phyloP scores from a whole-genome alignment of 345 rosid species.

The Boechera divaricarpa region DNA sequence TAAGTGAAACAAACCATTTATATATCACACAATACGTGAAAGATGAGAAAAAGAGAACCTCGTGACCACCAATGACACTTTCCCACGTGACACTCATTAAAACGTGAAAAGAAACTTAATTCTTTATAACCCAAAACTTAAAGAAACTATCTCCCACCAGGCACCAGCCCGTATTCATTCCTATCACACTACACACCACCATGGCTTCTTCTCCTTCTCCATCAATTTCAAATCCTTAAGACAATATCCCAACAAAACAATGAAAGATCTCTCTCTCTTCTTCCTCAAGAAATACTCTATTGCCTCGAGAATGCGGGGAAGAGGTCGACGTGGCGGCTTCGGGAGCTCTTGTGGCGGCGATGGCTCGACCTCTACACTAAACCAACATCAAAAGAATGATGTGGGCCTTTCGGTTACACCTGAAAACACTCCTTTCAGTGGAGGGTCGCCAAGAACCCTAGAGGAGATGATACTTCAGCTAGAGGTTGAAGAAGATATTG shows the following conservation, averaged over 20 bases:
- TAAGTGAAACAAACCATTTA: constrained; percentile 16
- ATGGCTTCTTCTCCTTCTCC: constrained; percentile 26
- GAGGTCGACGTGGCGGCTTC: constrained; percentile 48
- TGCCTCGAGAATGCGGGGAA: constrained; percentile 72
- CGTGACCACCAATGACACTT: constrained; percentile 46
- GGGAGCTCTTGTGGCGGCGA: constrained; percentile 62
- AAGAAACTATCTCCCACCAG: constrained; percentile 36
- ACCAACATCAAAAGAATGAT: constrained; percentile 48
- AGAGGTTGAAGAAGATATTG: constrained; percentile 76
- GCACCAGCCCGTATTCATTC: constrained; percentile 31
- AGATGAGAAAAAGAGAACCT: constrained; percentile 37
- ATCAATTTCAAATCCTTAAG: constrained; percentile 21
- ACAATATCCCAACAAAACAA: constrained; percentile 36
- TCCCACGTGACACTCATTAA: constrained; percentile 44
- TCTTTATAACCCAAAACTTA: constrained; percentile 35
- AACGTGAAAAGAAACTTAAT: constrained; percentile 18
- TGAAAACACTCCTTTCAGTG: constrained; percentile 34
- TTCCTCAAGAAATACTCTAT: constrained; percentile 64
- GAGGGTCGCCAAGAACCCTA: constrained; percentile 52
- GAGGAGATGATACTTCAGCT: constrained; percentile 89
- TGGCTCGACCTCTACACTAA: constrained; percentile 75
- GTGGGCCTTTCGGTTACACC: constrained; percentile 29
- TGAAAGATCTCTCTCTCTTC: constrained; percentile 75
- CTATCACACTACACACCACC: constrained; percentile 42
- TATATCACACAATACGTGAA: constrained; percentile 23